Conservation (phyloP, 2,329 filamentous ascomycete genomes). For the Zymoseptoria pseudotritici region DNA sequence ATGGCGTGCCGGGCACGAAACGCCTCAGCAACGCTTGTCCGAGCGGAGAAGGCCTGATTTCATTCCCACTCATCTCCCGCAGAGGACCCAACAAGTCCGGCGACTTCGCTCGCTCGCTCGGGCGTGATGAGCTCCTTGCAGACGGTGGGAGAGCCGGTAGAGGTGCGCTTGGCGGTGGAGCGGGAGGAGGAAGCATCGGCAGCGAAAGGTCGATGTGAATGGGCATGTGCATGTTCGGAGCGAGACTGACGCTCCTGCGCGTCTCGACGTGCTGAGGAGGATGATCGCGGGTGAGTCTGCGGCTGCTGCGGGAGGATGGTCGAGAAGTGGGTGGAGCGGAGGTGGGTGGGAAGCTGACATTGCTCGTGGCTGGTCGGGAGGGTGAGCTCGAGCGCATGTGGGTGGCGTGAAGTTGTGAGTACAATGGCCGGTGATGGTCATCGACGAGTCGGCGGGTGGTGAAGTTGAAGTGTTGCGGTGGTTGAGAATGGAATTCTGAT, state of each 20-base stretch:
- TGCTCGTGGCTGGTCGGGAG: not conserved
- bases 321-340: not conserved
- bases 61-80: not conserved
- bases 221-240: conserved; percentile 32
- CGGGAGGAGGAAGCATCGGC: conserved; percentile 35
- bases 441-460: not conserved
- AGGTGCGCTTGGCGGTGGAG: conserved; percentile 40
- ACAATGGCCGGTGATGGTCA: not conserved
- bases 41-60: not conserved
- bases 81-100: not conserved
- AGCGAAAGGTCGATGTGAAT: not conserved
- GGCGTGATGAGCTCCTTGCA: not conserved
- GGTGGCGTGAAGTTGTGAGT: not conserved
- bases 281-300: not conserved
- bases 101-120: not conserved
- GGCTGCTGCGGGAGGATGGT: not conserved
- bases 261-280: not conserved
- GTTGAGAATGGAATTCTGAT: not conserved
- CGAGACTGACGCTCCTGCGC: conserved; percentile 30
- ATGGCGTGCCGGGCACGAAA: not conserved
- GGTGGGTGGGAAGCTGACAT: not conserved
- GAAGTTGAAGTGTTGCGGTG: not conserved
- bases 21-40: not conserved
- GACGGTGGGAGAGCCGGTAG: conserved; percentile 27
- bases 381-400: not conserved